A percentile compares a stretch with the other conserved stretches of the same genome.
phyloP scores from a whole-genome alignment of 2,329 filamentous ascomycete species.

The Alternaria triticimaculans region DNA sequence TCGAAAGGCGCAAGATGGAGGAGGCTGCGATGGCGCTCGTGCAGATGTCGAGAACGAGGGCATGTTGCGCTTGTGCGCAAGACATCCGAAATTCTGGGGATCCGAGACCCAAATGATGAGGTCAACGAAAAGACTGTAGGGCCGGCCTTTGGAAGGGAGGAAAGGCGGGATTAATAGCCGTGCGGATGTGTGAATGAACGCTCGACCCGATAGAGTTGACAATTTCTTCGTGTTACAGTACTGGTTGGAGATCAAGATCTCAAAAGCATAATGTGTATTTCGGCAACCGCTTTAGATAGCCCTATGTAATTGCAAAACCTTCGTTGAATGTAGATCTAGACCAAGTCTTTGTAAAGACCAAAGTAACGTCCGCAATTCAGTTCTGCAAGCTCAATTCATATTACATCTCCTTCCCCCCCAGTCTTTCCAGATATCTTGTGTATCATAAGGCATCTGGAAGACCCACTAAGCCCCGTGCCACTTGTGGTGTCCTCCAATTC shows the following conservation, averaged over 20 bases:
- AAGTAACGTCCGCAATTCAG: neutral
- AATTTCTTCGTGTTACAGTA: neutral
- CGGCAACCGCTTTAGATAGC: neutral
- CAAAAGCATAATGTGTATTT: neutral
- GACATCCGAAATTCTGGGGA: neutral
- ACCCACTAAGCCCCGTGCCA: neutral
- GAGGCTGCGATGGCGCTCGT: neutral
- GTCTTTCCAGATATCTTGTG: neutral
- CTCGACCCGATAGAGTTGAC: neutral
- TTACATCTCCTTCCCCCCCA: too few species aligned
- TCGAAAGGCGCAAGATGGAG: neutral
- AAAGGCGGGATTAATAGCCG: neutral
- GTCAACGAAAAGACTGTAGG: neutral
- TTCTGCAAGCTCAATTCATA: neutral
- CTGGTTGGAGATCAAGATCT: neutral
- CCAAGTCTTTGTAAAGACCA: neutral
- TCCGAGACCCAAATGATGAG: neutral
- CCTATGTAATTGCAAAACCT: neutral
- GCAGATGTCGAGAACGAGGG: neutral
- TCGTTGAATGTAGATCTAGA: neutral
- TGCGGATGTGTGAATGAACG: neutral
- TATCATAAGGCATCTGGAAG: neutral
- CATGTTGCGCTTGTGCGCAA: neutral
- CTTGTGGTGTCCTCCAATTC: neutral
- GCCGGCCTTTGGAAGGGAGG: neutral